A percentile compares a stretch with the other conserved stretches of the same genome.
Conservation (phyloP, 139 green algal species). For the Cymbomonas tetramitiformis region DNA sequence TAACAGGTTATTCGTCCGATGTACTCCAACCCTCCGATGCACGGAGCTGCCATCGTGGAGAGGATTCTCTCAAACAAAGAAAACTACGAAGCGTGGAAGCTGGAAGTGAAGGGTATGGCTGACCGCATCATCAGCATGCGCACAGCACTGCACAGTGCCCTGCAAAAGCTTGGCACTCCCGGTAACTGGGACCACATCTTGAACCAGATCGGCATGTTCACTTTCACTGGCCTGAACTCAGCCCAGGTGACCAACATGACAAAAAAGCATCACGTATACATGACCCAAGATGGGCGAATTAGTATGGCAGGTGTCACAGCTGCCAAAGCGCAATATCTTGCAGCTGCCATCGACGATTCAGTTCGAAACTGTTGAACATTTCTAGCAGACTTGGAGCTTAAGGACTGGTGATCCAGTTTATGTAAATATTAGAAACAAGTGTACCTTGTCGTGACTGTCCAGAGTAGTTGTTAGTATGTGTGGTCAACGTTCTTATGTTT, state of each 20-base stretch:
- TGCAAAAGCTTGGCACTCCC: constrained; percentile 47
- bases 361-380: too few species aligned
- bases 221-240: constrained; percentile 72
- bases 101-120: constrained; percentile 88
- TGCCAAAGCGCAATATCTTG: constrained; percentile 74
- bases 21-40: constrained; percentile 78
- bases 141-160: constrained; percentile 46
- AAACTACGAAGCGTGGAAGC: constrained; percentile 59
- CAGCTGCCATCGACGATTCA: constrained; percentile 79
- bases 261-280: constrained; percentile 82
- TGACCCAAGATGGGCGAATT: constrained; percentile 95
- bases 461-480: too few species aligned
- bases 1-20: constrained; percentile 76
- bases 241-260: constrained; percentile 83
- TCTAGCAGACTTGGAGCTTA: too few species aligned
- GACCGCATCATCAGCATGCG: constrained; percentile 80
- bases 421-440: too few species aligned
- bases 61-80: constrained; percentile 60
- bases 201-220: constrained; percentile 91
- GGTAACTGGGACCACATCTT: constrained; percentile 83
- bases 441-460: too few species aligned
- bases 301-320: constrained; percentile 74
- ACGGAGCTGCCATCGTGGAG: constrained; percentile 78
- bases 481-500: too few species aligned
- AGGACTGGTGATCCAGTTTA: too few species aligned